These are phyloP conservation scores for Tuber microsphaerosporum DNA, from an alignment of 495 filamentous ascomycete species.

Conservation along the genomic window DNA sequence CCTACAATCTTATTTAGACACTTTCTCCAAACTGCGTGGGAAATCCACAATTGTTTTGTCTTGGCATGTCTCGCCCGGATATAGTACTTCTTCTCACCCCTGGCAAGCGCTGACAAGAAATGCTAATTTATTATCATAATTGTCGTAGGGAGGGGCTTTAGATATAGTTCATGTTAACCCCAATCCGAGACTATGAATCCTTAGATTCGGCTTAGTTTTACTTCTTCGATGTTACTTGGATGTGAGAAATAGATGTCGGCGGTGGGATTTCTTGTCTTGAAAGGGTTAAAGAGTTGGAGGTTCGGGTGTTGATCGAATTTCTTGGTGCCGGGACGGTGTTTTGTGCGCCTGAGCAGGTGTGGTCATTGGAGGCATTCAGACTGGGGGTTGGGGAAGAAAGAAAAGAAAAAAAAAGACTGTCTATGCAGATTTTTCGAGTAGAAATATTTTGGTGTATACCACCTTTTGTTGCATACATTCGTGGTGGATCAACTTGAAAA, in stretches of 20 bases:
- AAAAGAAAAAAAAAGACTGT: too few relatives aligned
- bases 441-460: neutral
- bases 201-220: neutral
- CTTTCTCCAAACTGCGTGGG: too few relatives aligned
- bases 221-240: neutral
- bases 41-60: too few relatives aligned
- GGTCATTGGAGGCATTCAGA: too few relatives aligned
- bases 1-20: too few relatives aligned
- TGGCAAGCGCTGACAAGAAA: neutral
- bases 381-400: too few relatives aligned
- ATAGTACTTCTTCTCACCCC: too few relatives aligned
- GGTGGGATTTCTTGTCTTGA: neutral
- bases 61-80: too few relatives aligned
- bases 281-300: neutral
- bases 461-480: neutral
- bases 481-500: too few relatives aligned
- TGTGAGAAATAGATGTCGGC: neutral
- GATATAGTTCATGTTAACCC: neutral
- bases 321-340: too few relatives aligned
- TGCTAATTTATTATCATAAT: neutral
- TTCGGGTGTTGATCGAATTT: neutral
- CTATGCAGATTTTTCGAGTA: neutral
- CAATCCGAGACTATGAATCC: neutral
- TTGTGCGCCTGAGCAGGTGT: neutral
- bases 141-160: neutral